Evolutionary conservation across 1,139 yeast genomes (phyloP), one percentile per base, ranked within the genome.

Genomic region (Zhuliangozyma parablackwelliae): DNA sequence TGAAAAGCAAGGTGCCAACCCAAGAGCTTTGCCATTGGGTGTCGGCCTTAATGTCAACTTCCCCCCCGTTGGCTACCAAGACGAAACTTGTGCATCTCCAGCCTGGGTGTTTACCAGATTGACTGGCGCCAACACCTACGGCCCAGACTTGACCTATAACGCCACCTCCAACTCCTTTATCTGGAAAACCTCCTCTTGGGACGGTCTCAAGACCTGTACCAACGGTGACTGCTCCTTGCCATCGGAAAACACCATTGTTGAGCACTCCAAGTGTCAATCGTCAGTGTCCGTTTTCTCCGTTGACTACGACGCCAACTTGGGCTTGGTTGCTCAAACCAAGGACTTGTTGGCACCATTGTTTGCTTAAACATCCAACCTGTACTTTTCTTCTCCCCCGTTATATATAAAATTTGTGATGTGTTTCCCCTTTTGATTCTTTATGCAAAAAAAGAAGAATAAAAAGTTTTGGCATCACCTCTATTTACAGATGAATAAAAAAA

Each of bases 41-140:
- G 65, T 63, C 38, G 72, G 73, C 43, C 42, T 67, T 37, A 65
- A 63, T 44, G 71, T 69, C 38, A 69, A 69, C 54, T 55, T 64
- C 50, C 74, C 74, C 27, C 41, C 49, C 11, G 73, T 65, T 13
- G 75, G 75, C 31, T 57, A 58, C 52, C 46, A 48, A 33, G 45
- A 59, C 41, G 63, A 59, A 43, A 39, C 53, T 27, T 69, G 75
- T 53, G 40, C 46, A 27, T 43, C 51, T 42, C 73, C 73, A 34
- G 50, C 51, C 30, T 66, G 59, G 53, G 60, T 60, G 28, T 54
- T 50, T 48, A 49, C 72, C 31, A 65, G 74, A 56, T 39, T 69
- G 38, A 55, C 63, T 26, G 75, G 75, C 29, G 43, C 46, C 20
- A 56, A 55, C 36, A 52, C 70, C 21, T 31, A 49, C 27, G 53